Evolutionary conservation across 2,329 filamentous ascomycete species (phyloP), one percentile per base, ranked within the genome.

Genomic region (Tetracladium maxilliforme): DNA sequence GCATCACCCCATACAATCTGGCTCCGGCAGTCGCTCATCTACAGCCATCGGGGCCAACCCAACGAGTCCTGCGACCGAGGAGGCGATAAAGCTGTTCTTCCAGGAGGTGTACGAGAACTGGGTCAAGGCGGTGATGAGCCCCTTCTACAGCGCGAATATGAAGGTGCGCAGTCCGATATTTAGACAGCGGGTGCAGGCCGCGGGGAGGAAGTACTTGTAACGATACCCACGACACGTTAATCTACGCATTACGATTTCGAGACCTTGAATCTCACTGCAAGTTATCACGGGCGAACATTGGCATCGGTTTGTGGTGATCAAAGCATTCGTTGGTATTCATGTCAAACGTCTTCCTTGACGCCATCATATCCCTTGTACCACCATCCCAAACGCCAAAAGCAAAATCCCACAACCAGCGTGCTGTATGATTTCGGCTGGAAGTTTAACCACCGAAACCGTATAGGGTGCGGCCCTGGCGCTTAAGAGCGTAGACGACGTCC

Each of bases 41-140:
- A 75, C 76, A n/a, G 72, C 72, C 20, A 76, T 83, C 30, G 77
- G 71, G 28, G 74, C 77, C 37, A 94, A 93, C 49, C 87, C 87
- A 0, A 87, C 76, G 4, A 80, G 76, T 30, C 76, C 83, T 6
- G 82, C 87, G 46, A 92, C 87, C 5, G 90, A 98, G 54, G 90
- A 98, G 56, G 87, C 90, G 5, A 80, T 95, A 40, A 74, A 83
- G 47, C 82, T 82, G 52, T 98, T 95, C 57, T 93, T 98, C 57
- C 64, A 68, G 10, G 90, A 98, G 47, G 80, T 94, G 9, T 95
- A 94, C 54, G 90, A 98, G 54, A 83, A 75, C 38, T 98, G 87
- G 76, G 70, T 93, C 36, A 98, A 98, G 64, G 81, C 86, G 9
- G 73, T 86, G 30, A 95, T 98, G 90, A 95, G 73, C 45, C 90